Evolutionary conservation across 805 yeast genomes (phyloP).

Genomic region (Lipomyces oligophaga): DNA sequence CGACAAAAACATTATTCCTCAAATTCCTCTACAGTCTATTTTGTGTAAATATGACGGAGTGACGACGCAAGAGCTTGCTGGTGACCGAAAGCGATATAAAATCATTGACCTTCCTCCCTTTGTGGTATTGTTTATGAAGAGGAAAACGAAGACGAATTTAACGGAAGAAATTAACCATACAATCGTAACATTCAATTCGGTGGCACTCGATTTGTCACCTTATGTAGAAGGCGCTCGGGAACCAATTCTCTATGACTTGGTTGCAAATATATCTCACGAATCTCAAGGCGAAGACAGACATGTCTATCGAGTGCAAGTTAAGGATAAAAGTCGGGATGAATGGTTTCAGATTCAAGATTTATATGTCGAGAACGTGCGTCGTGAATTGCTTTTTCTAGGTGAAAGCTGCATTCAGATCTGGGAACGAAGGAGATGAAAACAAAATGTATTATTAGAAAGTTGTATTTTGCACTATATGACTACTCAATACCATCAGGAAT

Average conservation of each 20-base stretch:
- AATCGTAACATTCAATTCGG: conserved; percentile 55
- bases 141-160: conserved; percentile 44
- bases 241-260: conserved; percentile 42
- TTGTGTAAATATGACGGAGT: conserved; percentile 40
- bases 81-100: conserved; percentile 41
- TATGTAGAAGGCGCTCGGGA: conserved; percentile 27
- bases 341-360: conserved; percentile 64
- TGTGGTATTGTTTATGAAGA: conserved; percentile 54
- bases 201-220: conserved; percentile 40
- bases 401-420: conserved; percentile 68
- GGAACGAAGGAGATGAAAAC: too few relatives aligned
- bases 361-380: conserved; percentile 45
- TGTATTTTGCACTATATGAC: too few relatives aligned
- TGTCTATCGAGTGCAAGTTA: conserved; percentile 50
- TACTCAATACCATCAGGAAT: too few relatives aligned
- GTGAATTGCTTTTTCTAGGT: conserved; percentile 57
- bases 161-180: conserved; percentile 52
- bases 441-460: too few relatives aligned
- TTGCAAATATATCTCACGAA: conserved; percentile 49
- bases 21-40: conserved; percentile 40
- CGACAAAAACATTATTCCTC: conserved; percentile 49
- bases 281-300: conserved; percentile 37
- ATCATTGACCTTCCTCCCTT: conserved; percentile 49
- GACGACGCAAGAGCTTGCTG: conserved; percentile 37
- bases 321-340: conserved; percentile 40